These are phyloP conservation scores for Neocucurbitaria cava DNA, from an alignment of 2,329 filamentous ascomycete species.

Conservation along the genomic window DNA sequence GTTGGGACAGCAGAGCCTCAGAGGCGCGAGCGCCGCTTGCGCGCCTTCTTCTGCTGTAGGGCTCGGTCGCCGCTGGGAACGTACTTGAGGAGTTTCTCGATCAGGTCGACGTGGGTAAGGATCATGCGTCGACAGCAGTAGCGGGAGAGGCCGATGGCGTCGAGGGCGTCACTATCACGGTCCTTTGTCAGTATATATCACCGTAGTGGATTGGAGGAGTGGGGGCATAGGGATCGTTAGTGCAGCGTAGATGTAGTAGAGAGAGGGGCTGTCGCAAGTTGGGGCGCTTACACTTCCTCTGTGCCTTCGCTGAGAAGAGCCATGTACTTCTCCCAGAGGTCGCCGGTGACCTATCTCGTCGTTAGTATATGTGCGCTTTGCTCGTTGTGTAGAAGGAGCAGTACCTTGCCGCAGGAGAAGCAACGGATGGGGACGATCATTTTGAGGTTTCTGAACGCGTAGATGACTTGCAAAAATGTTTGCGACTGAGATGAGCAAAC, in stretches of 20 bases:
- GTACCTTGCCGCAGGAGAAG: constrained; percentile 98
- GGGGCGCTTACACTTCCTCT: constrained; percentile 41
- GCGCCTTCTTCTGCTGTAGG: constrained; percentile 8
- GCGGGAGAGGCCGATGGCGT: constrained; percentile 87
- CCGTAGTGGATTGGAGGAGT: not conserved
- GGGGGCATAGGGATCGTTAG: not conserved
- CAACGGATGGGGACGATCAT: constrained; percentile 99
- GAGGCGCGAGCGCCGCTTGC: not conserved
- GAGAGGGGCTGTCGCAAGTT: not conserved
- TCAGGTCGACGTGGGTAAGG: constrained; percentile 98
- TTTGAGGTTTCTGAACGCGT: constrained; percentile 47
- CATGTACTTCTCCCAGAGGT: constrained; percentile 96
- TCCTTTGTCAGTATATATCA: constrained; percentile 12
- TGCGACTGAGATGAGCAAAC: not conserved
- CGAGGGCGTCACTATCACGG: constrained; percentile 83
- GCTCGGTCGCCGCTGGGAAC: constrained; percentile 27
- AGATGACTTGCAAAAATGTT: not conserved
- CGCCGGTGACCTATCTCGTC: constrained; percentile 79
- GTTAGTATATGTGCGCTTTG: constrained; percentile 33
- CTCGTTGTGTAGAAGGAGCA: constrained; percentile 20
- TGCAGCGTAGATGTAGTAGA: not conserved
- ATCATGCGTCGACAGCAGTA: constrained; percentile 99
- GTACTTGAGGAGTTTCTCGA: constrained; percentile 85
- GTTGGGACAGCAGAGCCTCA: not conserved
- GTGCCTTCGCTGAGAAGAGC: constrained; percentile 76